Base-by-base conservation (phyloP, 2,329 filamentous ascomycete genomes). In the Monosporascus cannonballus region DNA sequence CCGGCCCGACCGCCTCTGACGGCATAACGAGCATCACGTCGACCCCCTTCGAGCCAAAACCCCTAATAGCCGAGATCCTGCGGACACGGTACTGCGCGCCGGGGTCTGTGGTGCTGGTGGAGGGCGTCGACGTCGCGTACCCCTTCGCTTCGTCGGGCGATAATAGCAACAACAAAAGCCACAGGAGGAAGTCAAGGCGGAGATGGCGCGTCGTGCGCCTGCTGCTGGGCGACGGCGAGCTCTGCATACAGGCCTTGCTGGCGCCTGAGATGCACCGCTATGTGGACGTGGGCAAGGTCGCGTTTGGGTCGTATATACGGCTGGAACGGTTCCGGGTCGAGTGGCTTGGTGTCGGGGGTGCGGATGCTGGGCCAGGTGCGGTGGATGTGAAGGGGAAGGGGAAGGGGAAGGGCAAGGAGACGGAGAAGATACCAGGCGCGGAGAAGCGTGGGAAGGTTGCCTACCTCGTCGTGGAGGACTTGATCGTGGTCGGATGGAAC, bases 231-330 rank as follows among this genome's bases (percentile, higher is more conserved):
- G 79, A 83, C 56, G 78, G 79, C 1, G 69, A 76, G 58, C 62
- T 80, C 3, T 81, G 76, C 56, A 71, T 83, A n/a, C 79, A 83
- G 61, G 77, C 77, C 0, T 63, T 83, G 7, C 62, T 81, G 42
- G 64, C 66, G 6, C 65, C 71, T 1, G 71, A 71, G 47, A 70
- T 77, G 65, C 77, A 81, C 49, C 69, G 71, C 4, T 71, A 78
- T n/a, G 68, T 80, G 8, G 71, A 78, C 41, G 62, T 61, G 1
- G 73, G 71, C 2, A 70, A 74, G n/a, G 59, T 82, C 37, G 66
- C 65, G 4, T 67, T 75, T 11, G 79, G 79, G 1, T 73, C 72
- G 42, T 80, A 79, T 58, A 71, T 82, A 22, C 71, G 69, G 38
- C 59, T 79, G n/a, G 70, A 75, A 27, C 59, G 62, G 8, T 76